Conservation (phyloP, 2,329 filamentous ascomycete genomes). For the Neonectria magnoliae region DNA sequence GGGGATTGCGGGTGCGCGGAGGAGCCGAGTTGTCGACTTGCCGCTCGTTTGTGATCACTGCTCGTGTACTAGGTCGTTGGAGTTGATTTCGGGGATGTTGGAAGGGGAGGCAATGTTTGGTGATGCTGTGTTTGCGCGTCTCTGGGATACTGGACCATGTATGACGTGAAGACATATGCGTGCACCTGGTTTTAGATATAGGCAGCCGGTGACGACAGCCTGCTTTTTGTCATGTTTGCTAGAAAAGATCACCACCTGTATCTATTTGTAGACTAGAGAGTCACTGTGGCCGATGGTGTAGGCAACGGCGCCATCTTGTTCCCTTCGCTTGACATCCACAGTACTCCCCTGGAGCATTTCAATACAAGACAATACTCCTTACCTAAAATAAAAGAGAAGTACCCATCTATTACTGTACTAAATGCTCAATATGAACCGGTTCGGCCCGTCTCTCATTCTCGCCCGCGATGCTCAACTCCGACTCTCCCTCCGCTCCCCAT, state of each 20-base stretch:
- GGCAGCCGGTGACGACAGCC: constrained; percentile 5
- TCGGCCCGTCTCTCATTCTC: not conserved
- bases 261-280: not conserved
- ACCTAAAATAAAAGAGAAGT: too few relatives aligned
- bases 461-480: not conserved
- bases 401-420: too few relatives aligned
- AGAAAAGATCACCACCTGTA: too few relatives aligned
- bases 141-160: not conserved
- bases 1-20: not conserved
- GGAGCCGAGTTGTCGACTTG: not conserved
- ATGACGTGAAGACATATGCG: not conserved
- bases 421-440: not conserved
- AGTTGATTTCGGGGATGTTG: too few relatives aligned
- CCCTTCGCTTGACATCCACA: too few relatives aligned
- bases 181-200: not conserved
- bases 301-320: not conserved
- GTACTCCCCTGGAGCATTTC: too few relatives aligned
- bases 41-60: not conserved
- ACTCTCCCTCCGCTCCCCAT: too few relatives aligned
- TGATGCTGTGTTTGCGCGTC: too few relatives aligned
- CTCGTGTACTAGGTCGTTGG: too few relatives aligned
- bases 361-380: too few relatives aligned
- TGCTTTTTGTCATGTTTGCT: not conserved
- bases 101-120: too few relatives aligned
- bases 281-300: constrained; percentile 6